phyloP scores from a whole-genome alignment of 2,329 filamentous ascomycete genomes.

The Fusarium subglutinans region DNA sequence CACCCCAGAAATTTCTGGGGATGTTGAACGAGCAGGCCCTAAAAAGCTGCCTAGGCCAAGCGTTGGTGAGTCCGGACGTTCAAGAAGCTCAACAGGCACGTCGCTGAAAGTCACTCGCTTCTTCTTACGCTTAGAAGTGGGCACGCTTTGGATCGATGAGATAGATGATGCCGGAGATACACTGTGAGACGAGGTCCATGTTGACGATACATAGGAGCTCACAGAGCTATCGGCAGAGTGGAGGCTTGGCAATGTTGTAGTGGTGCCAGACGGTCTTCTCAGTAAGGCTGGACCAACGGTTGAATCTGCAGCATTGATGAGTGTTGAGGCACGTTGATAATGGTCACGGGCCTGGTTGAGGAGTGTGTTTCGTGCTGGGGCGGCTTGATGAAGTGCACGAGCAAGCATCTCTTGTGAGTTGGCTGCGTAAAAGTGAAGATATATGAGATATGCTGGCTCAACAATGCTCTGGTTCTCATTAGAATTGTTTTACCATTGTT shows the following conservation, averaged over 20 bases:
- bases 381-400: conserved; percentile 56
- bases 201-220: conserved; percentile 49
- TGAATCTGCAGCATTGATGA: conserved; percentile 60
- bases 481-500: conserved; percentile 1
- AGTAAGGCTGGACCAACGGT: conserved; percentile 51
- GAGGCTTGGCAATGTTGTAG: conserved; percentile 38
- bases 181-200: conserved; percentile 34
- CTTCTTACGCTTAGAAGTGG: conserved; percentile 48
- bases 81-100: conserved; percentile 53
- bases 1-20: conserved; percentile 33
- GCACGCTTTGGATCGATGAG: conserved; percentile 53
- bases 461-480: conserved; percentile 47
- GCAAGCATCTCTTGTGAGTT: conserved; percentile 67
- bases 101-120: conserved; percentile 53
- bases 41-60: conserved; percentile 61
- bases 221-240: conserved; percentile 59
- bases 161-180: conserved; percentile 44
- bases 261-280: conserved; percentile 52
- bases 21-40: conserved; percentile 42
- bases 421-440: conserved; percentile 70
- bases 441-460: conserved; percentile 65
- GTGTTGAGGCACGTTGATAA: conserved; percentile 58
- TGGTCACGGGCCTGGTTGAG: conserved; percentile 62
- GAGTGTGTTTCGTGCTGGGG: conserved; percentile 57
- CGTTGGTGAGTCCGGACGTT: conserved; percentile 69